Conservation (phyloP, 1,284 basidiomycete species). For the Puccinia hordei region DNA sequence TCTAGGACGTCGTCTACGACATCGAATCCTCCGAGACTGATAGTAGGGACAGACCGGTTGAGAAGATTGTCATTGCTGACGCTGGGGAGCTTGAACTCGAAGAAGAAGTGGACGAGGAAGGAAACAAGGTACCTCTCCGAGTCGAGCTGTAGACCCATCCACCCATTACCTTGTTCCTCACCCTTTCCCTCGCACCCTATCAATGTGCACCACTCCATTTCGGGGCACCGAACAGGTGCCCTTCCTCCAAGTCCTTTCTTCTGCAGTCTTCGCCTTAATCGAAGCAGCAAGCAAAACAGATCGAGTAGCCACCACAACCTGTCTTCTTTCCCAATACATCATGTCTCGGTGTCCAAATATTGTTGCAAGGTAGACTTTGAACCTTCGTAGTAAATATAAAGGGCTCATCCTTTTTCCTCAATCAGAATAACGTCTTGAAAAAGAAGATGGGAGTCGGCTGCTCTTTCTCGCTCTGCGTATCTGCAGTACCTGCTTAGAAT, state of each 20-base stretch:
- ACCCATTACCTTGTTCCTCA: slow-evolving; percentile 2
- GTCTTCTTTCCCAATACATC: not conserved
- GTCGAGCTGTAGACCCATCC: slow-evolving; percentile 38
- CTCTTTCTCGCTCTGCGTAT: no score
- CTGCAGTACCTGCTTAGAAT: no score
- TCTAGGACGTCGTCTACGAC: slow-evolving; percentile 40
- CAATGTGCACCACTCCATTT: not conserved
- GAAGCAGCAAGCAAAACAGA: no score
- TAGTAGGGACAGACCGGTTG: slow-evolving; percentile 19
- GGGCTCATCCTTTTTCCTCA: not conserved
- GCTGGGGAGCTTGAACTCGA: slow-evolving; percentile 37
- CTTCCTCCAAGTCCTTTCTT: no score
- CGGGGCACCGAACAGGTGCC: not conserved
- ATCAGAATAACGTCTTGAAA: not conserved
- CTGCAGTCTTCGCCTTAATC: no score
- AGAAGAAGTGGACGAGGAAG: slow-evolving; percentile 31
- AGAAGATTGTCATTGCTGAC: slow-evolving; percentile 31
- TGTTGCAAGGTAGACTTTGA: slow-evolving; percentile 12
- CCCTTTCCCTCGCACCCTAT: not conserved
- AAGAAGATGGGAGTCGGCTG: not conserved
- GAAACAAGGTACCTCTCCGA: slow-evolving; percentile 50
- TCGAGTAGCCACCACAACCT: not conserved
- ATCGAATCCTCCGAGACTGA: slow-evolving; percentile 32
- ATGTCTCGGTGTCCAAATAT: not conserved
- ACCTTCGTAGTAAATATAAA: not conserved